Base-by-base conservation (phyloP, 2,329 filamentous ascomycete species). In the Fusarium subglutinans region DNA sequence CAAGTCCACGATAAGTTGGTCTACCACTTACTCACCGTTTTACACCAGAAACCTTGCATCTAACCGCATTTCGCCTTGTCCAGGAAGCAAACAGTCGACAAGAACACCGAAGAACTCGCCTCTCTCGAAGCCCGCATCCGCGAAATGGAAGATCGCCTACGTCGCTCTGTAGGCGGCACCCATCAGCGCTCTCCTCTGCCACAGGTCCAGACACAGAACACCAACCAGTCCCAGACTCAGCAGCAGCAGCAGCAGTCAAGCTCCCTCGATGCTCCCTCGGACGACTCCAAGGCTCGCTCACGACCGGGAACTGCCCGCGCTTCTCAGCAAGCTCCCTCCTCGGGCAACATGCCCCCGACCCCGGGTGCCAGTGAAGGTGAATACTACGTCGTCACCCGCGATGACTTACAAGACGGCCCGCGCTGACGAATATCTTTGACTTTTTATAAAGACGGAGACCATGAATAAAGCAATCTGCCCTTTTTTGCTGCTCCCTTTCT, bases 1-100 rank as follows among this genome's bases (percentile, higher is more conserved):
- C 90, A 93, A 76, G 90, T 98, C 69, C 89, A 94, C 81, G 89
- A 94, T 83, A 96, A 95, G 95, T 98, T 86, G 80, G 91, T 84
- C 48, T 53, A 50, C 64, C 69, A 47, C 62, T 68, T 44, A 38
- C 62, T 61, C 56, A 56, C 63, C 44, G 53, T 62, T 33, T 56
- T 30, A 37, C 35, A 40, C 44, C 47, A 48, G 50, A 48, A 68
- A 33, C 30, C 30, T 55, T 44, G 54, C 24, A 43, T 45, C 38
- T 55, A 43, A 64, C 51, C 63, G 55, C 76, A 74, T 65, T 76
- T 73, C 63, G 67, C 50, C 48, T 11, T 17, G 38, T 73, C 81
- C 40, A 98, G 95, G 84, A 96, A 96, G 84, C 91, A 94, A 80
- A 89, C 90, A 69, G 91, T 98, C 80, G 89, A 88, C 73, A 90